Conservation (phyloP, 2,329 filamentous ascomycete species). For the Ceratocystis huliohia region DNA sequence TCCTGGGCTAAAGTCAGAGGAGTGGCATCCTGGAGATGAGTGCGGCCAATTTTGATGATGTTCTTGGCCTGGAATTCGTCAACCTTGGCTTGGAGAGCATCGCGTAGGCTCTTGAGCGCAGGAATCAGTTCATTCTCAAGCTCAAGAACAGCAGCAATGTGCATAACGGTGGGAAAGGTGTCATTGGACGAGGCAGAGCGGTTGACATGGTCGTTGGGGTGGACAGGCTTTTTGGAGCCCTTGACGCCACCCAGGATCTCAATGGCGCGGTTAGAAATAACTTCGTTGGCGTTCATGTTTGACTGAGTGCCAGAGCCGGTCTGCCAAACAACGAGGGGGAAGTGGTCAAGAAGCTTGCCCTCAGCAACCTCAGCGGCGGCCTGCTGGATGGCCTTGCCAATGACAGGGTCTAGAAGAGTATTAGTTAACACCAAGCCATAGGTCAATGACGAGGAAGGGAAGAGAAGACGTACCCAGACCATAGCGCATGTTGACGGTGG, state of each 20-base stretch:
- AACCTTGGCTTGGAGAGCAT: slow-evolving; percentile 76
- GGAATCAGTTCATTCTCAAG: slow-evolving; percentile 77
- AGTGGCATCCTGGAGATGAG: slow-evolving; percentile 93
- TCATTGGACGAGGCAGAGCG: slow-evolving; percentile 98
- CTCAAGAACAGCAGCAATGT: slow-evolving; percentile 93
- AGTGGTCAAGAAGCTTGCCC: slow-evolving; percentile 90
- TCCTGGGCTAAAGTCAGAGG: slow-evolving; percentile 92
- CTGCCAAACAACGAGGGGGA: slow-evolving; percentile 98
- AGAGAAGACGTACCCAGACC: slow-evolving; percentile 53
- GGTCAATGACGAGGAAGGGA: not conserved
- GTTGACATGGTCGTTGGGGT: slow-evolving; percentile 99
- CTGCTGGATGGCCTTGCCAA: slow-evolving; percentile 87
- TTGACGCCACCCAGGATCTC: slow-evolving; percentile 89
- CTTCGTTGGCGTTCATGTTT: slow-evolving; percentile 99
- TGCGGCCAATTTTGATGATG: slow-evolving; percentile 98
- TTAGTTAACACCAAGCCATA: too few species aligned
- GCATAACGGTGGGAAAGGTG: slow-evolving; percentile 99
- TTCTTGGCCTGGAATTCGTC: slow-evolving; percentile 71
- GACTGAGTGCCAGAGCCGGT: slow-evolving; percentile 97
- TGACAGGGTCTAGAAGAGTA: slow-evolving; percentile 55
- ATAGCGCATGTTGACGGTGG: slow-evolving; percentile 87
- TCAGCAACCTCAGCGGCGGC: slow-evolving; percentile 86
- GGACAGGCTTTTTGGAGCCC: slow-evolving; percentile 96
- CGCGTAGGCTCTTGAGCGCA: slow-evolving; percentile 65
- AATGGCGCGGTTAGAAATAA: slow-evolving; percentile 98